phyloP scores from a whole-genome alignment of 2,329 filamentous ascomycete genomes.

The Metarhizium guizhouense region DNA sequence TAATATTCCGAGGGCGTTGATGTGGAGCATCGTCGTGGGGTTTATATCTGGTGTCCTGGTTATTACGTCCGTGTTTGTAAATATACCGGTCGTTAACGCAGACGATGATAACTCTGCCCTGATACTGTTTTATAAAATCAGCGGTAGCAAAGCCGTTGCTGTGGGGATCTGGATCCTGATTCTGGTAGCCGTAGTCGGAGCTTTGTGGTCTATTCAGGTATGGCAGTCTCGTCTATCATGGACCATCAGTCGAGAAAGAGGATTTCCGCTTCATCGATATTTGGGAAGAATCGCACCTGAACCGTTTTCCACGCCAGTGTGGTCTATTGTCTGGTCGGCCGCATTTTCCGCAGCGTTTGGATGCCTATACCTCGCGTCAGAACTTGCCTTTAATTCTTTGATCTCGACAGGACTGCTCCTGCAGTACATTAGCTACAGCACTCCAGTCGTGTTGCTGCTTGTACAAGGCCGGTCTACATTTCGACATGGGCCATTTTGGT shows the following conservation, averaged over 20 bases:
- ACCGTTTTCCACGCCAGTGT: constrained; percentile 16
- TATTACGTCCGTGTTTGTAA: constrained; percentile 12
- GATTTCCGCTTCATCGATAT: constrained; percentile 15
- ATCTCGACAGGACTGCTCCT: constrained; percentile 16
- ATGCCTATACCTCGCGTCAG: constrained; percentile 18
- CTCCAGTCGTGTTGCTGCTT: constrained; percentile 16
- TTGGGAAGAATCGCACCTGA: constrained; percentile 13
- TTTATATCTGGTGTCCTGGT: constrained; percentile 13
- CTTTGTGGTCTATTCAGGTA: constrained; percentile 18
- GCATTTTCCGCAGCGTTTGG: constrained; percentile 16
- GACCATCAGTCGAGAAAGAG: constrained; percentile 18
- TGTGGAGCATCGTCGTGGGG: constrained; percentile 16
- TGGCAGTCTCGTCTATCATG: constrained; percentile 21
- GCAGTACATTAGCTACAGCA: constrained; percentile 19
- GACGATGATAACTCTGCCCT: constrained; percentile 14
- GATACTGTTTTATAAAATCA: constrained; percentile 14
- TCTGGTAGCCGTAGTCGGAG: constrained; percentile 13
- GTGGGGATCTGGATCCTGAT: constrained; percentile 15
- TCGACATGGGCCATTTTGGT: constrained; percentile 20
- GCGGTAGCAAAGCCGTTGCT: constrained; percentile 13
- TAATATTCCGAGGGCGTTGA: constrained; percentile 9
- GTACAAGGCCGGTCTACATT: constrained; percentile 14
- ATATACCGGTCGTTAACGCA: constrained; percentile 10
- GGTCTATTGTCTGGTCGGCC: constrained; percentile 16
- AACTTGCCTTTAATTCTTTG: constrained; percentile 18